Evolutionary conservation across 2,329 filamentous ascomycete species (phyloP), one percentile per base, ranked within the genome.

Genomic region (Ilyonectria mors-panacis): DNA sequence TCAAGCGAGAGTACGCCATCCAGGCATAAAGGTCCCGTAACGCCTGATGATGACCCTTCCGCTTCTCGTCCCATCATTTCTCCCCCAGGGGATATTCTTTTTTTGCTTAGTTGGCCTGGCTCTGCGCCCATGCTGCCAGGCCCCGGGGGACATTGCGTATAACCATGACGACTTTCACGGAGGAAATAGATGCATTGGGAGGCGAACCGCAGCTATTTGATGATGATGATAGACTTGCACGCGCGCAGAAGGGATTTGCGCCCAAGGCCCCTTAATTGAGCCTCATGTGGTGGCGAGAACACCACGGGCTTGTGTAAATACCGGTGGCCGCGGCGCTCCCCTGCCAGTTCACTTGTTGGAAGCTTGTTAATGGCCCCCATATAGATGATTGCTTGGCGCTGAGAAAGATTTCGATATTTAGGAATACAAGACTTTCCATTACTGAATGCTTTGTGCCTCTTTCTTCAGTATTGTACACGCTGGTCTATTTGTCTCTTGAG

Each of bases 1-100:
- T 93, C 91, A 91, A 92, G 85, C 89, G 93, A 77, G 88, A 88
- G 79, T 96, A 96, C 83, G 83, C 86, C 63, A 80, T 95, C 84
- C 93, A 95, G 88, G 91, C 87, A 81, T 95, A 88, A 79, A 73
- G 6, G 56, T 28, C 47, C 51, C 13, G 21, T 50, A 35, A 13
- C 56, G 65, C 56, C 44, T 67, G 59, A 69, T 59, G 59, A 69
- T 59, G 58, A 66, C 42, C 47, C 56, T 74, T 73, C 45, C 67
- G 63, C 63, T 68, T 67, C 68, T 69, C 61, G 56, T 57, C 35
- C 37, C 64, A 66, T 67, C 44, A 21, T 39, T 35, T 66, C 66
- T 57, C 26, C 55, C 54, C 48, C 57, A 62, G 63, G 64, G 64
- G 64, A 45, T 54, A 44, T 61, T 23, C 47, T 60, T 59, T 68